Percentiles rank a stretch among this genome's conserved stretches.
Evolutionary conservation across 768 basidiomycete species (phyloP).

Genomic region (Xerocomellus amylosporus): DNA sequence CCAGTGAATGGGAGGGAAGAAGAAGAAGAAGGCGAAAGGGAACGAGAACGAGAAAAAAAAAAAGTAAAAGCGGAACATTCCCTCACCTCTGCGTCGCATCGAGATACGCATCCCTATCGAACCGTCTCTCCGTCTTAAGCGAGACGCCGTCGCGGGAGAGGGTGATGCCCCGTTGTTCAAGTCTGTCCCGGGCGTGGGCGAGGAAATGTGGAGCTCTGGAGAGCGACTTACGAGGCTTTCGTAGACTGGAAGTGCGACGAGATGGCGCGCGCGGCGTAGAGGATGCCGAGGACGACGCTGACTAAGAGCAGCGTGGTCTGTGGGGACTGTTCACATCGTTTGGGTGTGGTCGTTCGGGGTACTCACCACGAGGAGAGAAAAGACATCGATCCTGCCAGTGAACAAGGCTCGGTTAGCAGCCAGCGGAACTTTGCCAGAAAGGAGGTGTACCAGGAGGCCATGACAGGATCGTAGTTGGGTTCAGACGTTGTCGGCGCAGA

Average conservation of each 20-base stretch:
- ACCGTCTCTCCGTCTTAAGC: slow-evolving; percentile 58
- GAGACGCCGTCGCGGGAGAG: slow-evolving; percentile 61
- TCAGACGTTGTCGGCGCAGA: not conserved
- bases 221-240: slow-evolving; percentile 50
- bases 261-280: slow-evolving; percentile 38
- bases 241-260: slow-evolving; percentile 46
- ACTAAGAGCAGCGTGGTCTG: slow-evolving; percentile 44
- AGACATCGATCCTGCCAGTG: slow-evolving; percentile 15
- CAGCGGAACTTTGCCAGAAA: not conserved
- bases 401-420: not conserved
- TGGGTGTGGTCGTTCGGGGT: not conserved
- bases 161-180: slow-evolving; percentile 55
- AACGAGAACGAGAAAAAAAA: too few species aligned
- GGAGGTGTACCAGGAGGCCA: slow-evolving; percentile 15
- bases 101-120: slow-evolving; percentile 62
- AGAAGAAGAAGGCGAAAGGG: not conserved
- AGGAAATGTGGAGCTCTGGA: too few species aligned
- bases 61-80: not conserved
- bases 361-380: slow-evolving; percentile 17
- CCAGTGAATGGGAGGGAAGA: not conserved
- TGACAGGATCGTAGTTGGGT: not conserved
- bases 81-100: slow-evolving; percentile 69
- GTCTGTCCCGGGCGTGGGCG: not conserved
- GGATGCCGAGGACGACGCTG: slow-evolving; percentile 43
- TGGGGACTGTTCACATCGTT: not conserved